A percentile compares a stretch with the other conserved stretches of the same genome.
Conservation (phyloP, 257 asterid genomes). For the Solanum chaucha region DNA sequence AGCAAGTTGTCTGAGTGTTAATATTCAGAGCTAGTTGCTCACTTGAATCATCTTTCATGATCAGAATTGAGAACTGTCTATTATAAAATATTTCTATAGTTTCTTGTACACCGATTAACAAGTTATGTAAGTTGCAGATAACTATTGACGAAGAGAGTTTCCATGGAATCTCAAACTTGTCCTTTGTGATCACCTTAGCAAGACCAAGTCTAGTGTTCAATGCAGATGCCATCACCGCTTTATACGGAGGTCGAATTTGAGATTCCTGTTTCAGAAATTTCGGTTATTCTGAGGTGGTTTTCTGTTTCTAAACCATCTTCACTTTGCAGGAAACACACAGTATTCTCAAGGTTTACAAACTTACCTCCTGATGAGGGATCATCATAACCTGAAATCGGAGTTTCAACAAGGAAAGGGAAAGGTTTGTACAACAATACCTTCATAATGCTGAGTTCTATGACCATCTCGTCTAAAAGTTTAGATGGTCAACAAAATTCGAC, state of each 20-base stretch:
- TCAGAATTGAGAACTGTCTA: background rate
- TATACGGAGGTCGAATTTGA: constrained; percentile 30
- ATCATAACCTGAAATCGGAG: constrained; percentile 46
- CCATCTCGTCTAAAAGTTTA: background rate
- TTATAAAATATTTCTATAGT: background rate
- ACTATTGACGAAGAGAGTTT: constrained; percentile 56
- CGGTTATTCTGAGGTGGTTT: background rate
- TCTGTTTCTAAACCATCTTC: background rate
- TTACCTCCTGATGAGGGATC: constrained; percentile 57
- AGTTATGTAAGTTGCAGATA: constrained; percentile 15
- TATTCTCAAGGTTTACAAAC: constrained; percentile 33
- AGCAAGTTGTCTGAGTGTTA: background rate
- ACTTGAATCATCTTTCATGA: background rate
- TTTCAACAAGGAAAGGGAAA: constrained; percentile 65
- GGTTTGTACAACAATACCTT: constrained; percentile 6
- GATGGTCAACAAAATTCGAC: background rate
- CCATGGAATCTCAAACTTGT: constrained; percentile 45
- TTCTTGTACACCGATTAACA: background rate
- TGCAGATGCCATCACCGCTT: constrained; percentile 26
- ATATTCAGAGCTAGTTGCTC: background rate
- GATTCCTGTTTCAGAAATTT: background rate
- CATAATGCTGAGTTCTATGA: background rate
- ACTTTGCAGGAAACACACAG: constrained; percentile 31
- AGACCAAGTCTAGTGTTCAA: constrained; percentile 58
- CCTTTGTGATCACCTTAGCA: constrained; percentile 51